Percentiles rank a stretch among this genome's conserved stretches.
These are phyloP conservation scores for Carex pumila DNA, from an alignment of 176 grass and related monocot species.

Conservation along the genomic window DNA sequence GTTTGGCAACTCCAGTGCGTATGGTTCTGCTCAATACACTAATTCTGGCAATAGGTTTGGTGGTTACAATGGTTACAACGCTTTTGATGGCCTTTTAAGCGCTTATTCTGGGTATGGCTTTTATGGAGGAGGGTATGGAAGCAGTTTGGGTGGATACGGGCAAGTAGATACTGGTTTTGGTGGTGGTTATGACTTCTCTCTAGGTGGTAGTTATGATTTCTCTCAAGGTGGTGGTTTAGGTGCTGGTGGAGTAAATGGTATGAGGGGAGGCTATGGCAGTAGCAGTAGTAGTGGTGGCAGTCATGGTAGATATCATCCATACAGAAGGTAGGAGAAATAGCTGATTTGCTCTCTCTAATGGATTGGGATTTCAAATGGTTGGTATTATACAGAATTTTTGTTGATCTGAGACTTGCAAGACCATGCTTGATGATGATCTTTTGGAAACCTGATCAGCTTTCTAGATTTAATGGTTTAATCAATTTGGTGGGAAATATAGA, in stretches of 20 bases:
- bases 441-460: slow-evolving; percentile 1
- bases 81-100: slow-evolving; percentile 46
- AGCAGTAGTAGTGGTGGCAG: slow-evolving; percentile 30
- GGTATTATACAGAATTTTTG: neutral
- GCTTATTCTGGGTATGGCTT: slow-evolving; percentile 56
- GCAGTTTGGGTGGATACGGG: slow-evolving; percentile 53
- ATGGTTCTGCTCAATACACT: slow-evolving; percentile 28
- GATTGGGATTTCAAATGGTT: neutral
- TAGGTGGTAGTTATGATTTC: slow-evolving; percentile 54
- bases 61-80: slow-evolving; percentile 47
- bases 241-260: slow-evolving; percentile 32
- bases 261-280: slow-evolving; percentile 36
- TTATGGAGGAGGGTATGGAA: slow-evolving; percentile 57
- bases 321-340: slow-evolving; percentile 34
- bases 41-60: slow-evolving; percentile 37
- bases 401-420: neutral
- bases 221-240: slow-evolving; percentile 43
- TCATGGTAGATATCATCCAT: slow-evolving; percentile 72
- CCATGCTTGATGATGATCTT: neutral
- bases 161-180: slow-evolving; percentile 32
- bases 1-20: slow-evolving; percentile 44
- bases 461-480: neutral
- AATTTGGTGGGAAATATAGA: slow-evolving; percentile 1
- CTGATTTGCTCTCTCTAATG: neutral
- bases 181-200: slow-evolving; percentile 30